Conservation (phyloP, 1,284 basidiomycete genomes). For the Leccinum pachyderme region DNA sequence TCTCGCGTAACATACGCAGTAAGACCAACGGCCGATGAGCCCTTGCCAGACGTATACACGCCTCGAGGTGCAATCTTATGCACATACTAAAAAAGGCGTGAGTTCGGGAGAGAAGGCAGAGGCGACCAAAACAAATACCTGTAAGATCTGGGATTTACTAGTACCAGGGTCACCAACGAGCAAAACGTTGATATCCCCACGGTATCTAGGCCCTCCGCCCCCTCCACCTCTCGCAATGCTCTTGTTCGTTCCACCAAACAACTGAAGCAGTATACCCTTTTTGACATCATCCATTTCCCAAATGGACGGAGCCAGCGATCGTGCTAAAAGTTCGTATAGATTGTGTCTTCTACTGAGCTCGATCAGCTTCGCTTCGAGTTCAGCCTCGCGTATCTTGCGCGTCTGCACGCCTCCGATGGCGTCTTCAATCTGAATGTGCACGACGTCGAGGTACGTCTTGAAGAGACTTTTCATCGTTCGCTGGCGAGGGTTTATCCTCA, state of each 20-base stretch:
- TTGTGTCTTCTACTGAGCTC: constrained; percentile 77
- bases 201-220: constrained; percentile 91
- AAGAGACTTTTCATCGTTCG: constrained; percentile 93
- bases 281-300: constrained; percentile 99
- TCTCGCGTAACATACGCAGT: constrained; percentile 98
- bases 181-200: constrained; percentile 97
- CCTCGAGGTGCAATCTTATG: constrained; percentile 98
- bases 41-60: constrained; percentile 96
- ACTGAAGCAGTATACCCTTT: constrained; percentile 93
- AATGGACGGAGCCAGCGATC: constrained; percentile 90
- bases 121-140: constrained; percentile 47
- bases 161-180: constrained; percentile 98
- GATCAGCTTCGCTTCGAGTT: constrained; percentile 59
- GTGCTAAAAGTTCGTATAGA: constrained; percentile 84
- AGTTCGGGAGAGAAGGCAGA: neutral
- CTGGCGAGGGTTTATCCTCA: constrained; percentile 90
- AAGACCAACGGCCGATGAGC: constrained; percentile 96
- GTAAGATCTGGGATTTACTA: constrained; percentile 93
- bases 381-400: constrained; percentile 50
- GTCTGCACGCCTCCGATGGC: constrained; percentile 41
- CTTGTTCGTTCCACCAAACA: constrained; percentile 99
- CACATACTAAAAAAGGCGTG: constrained; percentile 68
- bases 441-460: constrained; percentile 95
- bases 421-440: constrained; percentile 74
- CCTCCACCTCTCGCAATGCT: constrained; percentile 90